Conservation (phyloP, 2,329 filamentous ascomycete species). For the Stagonosporopsis rhizophila region DNA sequence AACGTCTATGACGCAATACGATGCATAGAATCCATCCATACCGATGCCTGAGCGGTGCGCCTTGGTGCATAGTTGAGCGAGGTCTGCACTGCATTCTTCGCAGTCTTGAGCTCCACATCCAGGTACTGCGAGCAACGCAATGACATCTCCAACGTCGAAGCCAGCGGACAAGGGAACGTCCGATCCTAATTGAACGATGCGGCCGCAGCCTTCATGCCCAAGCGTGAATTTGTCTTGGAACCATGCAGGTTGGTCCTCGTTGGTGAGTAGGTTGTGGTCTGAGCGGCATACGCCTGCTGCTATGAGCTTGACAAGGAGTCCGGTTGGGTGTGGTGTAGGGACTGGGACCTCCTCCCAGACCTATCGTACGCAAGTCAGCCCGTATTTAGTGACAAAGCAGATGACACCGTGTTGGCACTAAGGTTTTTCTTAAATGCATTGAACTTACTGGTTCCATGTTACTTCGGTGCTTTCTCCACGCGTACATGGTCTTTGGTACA, state of each 20-base stretch:
- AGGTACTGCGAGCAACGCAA: conserved; percentile 28
- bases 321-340: conserved; percentile 19
- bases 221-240: conserved; percentile 29
- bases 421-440: background rate
- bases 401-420: background rate
- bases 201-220: conserved; percentile 31
- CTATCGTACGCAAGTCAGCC: conserved; percentile 1
- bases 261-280: conserved; percentile 31
- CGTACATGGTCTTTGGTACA: conserved; percentile 25
- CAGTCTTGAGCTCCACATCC: conserved; percentile 24
- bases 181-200: conserved; percentile 21
- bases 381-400: background rate
- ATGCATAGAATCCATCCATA: conserved; percentile 27
- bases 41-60: conserved; percentile 29
- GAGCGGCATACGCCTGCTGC: conserved; percentile 32
- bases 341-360: conserved; percentile 28
- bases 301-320: conserved; percentile 26
- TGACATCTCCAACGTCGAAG: conserved; percentile 23
- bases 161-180: conserved; percentile 9
- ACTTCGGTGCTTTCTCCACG: conserved; percentile 32
- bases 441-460: conserved; percentile 28
- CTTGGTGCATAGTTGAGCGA: conserved; percentile 23
- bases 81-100: conserved; percentile 24
- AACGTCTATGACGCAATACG: conserved; percentile 26
- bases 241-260: conserved; percentile 29